These are phyloP conservation scores for Fusarium sp. DNA, from an alignment of 2,329 filamentous ascomycete species.

Conservation along the genomic window DNA sequence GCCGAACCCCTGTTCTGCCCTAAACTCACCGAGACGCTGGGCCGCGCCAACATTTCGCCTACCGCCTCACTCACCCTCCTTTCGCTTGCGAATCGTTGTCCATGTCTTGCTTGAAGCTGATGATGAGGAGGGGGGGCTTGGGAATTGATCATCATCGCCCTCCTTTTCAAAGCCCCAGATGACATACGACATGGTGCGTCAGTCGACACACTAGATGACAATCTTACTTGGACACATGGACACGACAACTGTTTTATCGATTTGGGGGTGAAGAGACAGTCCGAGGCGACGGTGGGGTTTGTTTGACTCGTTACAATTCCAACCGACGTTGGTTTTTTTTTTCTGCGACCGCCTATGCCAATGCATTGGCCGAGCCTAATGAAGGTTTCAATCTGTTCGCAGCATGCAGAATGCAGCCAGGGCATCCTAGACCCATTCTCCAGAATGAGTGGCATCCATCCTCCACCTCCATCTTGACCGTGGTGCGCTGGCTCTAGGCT, in stretches of 20 bases:
- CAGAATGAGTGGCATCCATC: slow-evolving; percentile 10
- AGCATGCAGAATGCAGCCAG: slow-evolving; percentile 30
- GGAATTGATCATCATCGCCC: slow-evolving; percentile 27
- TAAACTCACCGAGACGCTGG: slow-evolving; percentile 41
- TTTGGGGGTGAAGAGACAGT: slow-evolving; percentile 8
- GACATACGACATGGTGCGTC: slow-evolving; percentile 33
- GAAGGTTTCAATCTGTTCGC: slow-evolving; percentile 34
- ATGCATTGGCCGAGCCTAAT: slow-evolving; percentile 8
- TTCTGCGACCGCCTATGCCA: neutral
- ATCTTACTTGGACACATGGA: slow-evolving; percentile 17
- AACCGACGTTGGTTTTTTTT: neutral
- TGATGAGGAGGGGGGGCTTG: slow-evolving; percentile 16
- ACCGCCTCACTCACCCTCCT: slow-evolving; percentile 29
- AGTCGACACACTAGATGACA: slow-evolving; percentile 21
- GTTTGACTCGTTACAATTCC: slow-evolving; percentile 12
- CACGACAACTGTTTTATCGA: slow-evolving; percentile 7
- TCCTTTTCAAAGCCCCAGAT: slow-evolving; percentile 27
- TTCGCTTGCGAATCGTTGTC: slow-evolving; percentile 21
- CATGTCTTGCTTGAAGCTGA: slow-evolving; percentile 28
- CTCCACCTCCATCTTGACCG: slow-evolving; percentile 10
- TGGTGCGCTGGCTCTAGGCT: slow-evolving; percentile 21
- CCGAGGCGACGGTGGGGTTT: slow-evolving; percentile 6
- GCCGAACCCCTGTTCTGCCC: slow-evolving; percentile 21
- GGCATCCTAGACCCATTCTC: slow-evolving; percentile 26
- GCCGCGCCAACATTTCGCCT: slow-evolving; percentile 14